Conservation (phyloP, 1,284 basidiomycete species). For the Athelia sp. region DNA sequence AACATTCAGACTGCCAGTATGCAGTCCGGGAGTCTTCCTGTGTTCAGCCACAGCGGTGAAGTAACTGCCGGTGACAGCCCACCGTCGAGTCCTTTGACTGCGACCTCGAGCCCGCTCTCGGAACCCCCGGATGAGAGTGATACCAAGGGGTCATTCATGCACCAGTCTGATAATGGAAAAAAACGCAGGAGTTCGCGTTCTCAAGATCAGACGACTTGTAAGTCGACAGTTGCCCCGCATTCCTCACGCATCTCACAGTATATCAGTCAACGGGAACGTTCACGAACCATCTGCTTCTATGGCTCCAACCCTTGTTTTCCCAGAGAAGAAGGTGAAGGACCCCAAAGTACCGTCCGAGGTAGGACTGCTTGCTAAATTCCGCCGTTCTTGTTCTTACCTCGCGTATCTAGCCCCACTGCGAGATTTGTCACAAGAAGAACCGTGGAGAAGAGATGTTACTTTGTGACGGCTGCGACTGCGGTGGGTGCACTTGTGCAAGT, state of each 20-base stretch:
- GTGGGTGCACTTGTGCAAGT: slow-evolving; percentile 47
- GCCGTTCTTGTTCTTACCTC: slow-evolving; percentile 8
- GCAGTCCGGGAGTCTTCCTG: slow-evolving; percentile 31
- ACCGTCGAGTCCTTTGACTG: slow-evolving; percentile 67
- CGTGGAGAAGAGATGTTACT: slow-evolving; percentile 88
- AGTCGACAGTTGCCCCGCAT: slow-evolving; percentile 9
- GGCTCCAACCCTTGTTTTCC: slow-evolving; percentile 38
- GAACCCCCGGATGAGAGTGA: slow-evolving; percentile 75
- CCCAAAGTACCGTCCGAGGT: slow-evolving; percentile 47
- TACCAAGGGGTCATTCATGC: slow-evolving; percentile 37
- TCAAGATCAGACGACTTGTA: slow-evolving; percentile 34
- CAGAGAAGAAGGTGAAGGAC: slow-evolving; percentile 38
- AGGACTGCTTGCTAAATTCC: slow-evolving; percentile 24
- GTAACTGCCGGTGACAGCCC: slow-evolving; percentile 41
- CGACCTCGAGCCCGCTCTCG: slow-evolving; percentile 71
- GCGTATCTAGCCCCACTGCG: slow-evolving; percentile 64
- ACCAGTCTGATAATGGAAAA: slow-evolving; percentile 18
- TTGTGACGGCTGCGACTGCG: slow-evolving; percentile 96
- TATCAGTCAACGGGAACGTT: slow-evolving; percentile 24
- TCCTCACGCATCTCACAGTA: slow-evolving; percentile 17
- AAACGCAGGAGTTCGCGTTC: slow-evolving; percentile 38
- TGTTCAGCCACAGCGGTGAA: slow-evolving; percentile 28
- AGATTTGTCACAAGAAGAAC: slow-evolving; percentile 88
- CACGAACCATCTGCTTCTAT: slow-evolving; percentile 19
- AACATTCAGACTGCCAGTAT: slow-evolving; percentile 35